Evolutionary conservation across 164 flowering plant genomes (phyloP), one percentile per base, ranked within the genome.

Genomic region (Echeveria elegans): DNA sequence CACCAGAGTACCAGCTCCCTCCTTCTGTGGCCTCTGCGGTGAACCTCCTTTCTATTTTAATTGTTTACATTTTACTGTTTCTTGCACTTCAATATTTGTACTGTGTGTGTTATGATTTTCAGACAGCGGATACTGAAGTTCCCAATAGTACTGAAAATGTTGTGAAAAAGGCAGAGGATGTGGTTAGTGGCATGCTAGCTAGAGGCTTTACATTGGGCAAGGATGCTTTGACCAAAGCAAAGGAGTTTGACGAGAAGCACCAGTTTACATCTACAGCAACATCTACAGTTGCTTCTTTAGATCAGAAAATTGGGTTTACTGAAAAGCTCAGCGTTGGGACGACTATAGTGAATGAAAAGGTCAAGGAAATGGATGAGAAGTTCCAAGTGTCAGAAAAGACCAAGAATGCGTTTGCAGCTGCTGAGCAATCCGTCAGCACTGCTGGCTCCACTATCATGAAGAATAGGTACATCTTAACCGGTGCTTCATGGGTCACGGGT

Each of bases 341-440:
- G n/a, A 34, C 62, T 36, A 48, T 66, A 34, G 62, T 66, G 37
- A 66, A 53, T 66, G 69, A 66, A 2, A 66, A 50, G 52, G 69
- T 48, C 43, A 66, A 10, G 69, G 69, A 66, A 52, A 66, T 66
- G 69, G 69, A 66, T 52, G 43, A 66, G 69, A 66, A 66, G 61
- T 66, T 50, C 48, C 69, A 66, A 41, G 69, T 66, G 28, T 66
- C 69, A 2, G 69, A 66, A 58, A 66, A 48, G 30, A 66, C 69
- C 62, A 66, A 52, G 45, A 48, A 56, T n/a, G 69, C 69, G 1
- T 30, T 66, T 66, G 69, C 69, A 66, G 69, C 69, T 32, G 69
- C 69, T 4, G 69, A 66, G 61, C 69, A 48, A 37, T 52, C 69
- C 10, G 69, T 66, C 29, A 66, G 63, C 58, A 66, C 19, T 66